These are phyloP conservation scores for Jackrogersella minutella DNA, from an alignment of 495 filamentous ascomycete species.

Conservation along the genomic window DNA sequence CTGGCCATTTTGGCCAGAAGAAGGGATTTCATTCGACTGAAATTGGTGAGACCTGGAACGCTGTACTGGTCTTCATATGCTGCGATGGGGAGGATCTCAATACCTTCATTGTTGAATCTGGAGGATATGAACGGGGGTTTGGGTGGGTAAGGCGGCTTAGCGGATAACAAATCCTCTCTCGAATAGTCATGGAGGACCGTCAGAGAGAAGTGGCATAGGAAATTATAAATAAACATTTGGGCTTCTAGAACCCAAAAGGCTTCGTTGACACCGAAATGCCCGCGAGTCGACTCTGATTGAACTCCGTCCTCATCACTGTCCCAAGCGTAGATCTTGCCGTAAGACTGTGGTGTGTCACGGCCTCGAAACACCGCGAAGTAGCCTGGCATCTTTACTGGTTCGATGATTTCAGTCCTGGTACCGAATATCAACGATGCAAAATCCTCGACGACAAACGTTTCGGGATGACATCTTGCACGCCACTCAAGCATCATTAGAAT, in stretches of 20 bases:
- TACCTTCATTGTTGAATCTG: conserved; percentile 11
- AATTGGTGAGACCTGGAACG: conserved; percentile 50
- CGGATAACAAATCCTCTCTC: background rate
- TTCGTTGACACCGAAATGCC: conserved; percentile 45
- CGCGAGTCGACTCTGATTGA: background rate
- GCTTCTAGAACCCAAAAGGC: conserved; percentile 57
- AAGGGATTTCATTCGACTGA: conserved; percentile 50
- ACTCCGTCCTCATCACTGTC: conserved; percentile 34
- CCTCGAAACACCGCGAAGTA: conserved; percentile 56
- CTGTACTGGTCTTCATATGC: conserved; percentile 58
- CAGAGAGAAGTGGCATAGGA: conserved; percentile 53
- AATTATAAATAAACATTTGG: conserved; percentile 53
- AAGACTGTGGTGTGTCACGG: conserved; percentile 42
- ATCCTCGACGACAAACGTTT: conserved; percentile 44
- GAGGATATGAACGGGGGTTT: conserved; percentile 45
- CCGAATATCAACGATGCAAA: conserved; percentile 43
- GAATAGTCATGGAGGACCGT: conserved; percentile 56
- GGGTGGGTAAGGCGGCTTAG: conserved; percentile 8
- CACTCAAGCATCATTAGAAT: conserved; percentile 55
- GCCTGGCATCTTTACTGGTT: conserved; percentile 48
- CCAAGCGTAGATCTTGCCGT: conserved; percentile 57
- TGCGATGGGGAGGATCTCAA: conserved; percentile 40
- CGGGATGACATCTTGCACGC: conserved; percentile 51
- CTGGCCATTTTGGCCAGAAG: conserved; percentile 48
- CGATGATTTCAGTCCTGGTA: conserved; percentile 39